Conservation (phyloP, 1,139 yeast genomes). For the Yamadazyma epiphylla region DNA sequence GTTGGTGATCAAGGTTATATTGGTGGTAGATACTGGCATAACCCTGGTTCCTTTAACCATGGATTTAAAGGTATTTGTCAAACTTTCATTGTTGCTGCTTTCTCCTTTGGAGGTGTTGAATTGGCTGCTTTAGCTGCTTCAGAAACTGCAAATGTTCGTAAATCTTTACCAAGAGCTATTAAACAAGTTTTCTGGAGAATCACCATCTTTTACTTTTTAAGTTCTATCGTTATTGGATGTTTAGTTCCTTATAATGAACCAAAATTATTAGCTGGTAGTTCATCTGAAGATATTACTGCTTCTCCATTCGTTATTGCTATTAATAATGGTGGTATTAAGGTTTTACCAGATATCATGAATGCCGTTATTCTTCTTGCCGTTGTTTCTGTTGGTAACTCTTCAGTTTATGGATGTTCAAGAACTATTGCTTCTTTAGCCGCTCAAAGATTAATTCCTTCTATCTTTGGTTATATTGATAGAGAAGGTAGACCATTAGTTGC, state of each 20-base stretch:
- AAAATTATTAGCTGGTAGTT: conserved; percentile 30
- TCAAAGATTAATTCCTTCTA: conserved; percentile 41
- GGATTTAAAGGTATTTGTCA: conserved; percentile 78
- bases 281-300: conserved; percentile 27
- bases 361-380: conserved; percentile 51
- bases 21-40: conserved; percentile 38
- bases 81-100: conserved; percentile 84
- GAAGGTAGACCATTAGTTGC: conserved; percentile 57
- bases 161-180: conserved; percentile 68
- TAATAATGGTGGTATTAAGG: conserved; percentile 34
- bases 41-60: conserved; percentile 48
- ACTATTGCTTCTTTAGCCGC: conserved; percentile 52
- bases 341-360: conserved; percentile 49
- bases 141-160: conserved; percentile 70
- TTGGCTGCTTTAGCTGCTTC: conserved; percentile 80
- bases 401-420: conserved; percentile 54
- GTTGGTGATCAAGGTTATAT: conserved; percentile 40
- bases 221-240: conserved; percentile 45
- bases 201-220: conserved; percentile 51
- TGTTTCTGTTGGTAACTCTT: conserved; percentile 52
- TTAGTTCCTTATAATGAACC: conserved; percentile 40
- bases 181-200: conserved; percentile 76
- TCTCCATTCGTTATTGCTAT: conserved; percentile 44
- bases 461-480: conserved; percentile 52
- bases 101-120: conserved; percentile 62